Evolutionary conservation across 768 basidiomycete genomes (phyloP).

Genomic region (Kwoniella botswanensis): DNA sequence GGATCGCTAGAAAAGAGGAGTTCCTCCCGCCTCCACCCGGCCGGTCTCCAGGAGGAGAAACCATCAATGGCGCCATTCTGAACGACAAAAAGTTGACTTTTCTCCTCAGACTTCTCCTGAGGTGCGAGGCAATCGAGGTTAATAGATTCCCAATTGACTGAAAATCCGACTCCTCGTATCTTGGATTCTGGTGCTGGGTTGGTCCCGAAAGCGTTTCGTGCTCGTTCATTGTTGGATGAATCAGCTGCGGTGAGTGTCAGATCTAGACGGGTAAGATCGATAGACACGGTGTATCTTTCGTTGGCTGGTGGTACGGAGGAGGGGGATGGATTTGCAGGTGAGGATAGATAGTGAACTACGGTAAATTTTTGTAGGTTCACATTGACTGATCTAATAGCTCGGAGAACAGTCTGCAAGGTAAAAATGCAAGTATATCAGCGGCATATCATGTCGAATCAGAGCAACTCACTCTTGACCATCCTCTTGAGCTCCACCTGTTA

Average conservation of each 20-base stretch:
- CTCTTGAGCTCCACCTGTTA: constrained; percentile 31
- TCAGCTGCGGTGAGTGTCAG: constrained; percentile 42
- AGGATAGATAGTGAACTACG: constrained; percentile 31
- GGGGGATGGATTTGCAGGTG: background rate
- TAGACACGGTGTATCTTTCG: constrained; percentile 32
- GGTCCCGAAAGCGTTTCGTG: constrained; percentile 49
- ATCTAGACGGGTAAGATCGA: constrained; percentile 29
- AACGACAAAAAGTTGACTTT: constrained; percentile 38
- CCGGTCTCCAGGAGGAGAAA: constrained; percentile 47
- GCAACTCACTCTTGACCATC: constrained; percentile 29
- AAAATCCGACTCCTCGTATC: constrained; percentile 40
- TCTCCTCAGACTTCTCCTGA: constrained; percentile 28
- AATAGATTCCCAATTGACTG: constrained; percentile 31
- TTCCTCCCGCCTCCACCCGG: constrained; percentile 48
- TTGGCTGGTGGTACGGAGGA: constrained; percentile 5
- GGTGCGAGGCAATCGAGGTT: constrained; percentile 41
- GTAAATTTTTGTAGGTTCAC: constrained; percentile 30
- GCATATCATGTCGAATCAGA: background rate
- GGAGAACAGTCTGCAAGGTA: constrained; percentile 37
- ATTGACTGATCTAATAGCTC: constrained; percentile 40
- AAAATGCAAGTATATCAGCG: background rate
- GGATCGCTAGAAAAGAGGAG: constrained; percentile 49
- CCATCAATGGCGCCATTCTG: constrained; percentile 38
- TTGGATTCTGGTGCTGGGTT: constrained; percentile 36
- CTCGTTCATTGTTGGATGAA: constrained; percentile 44